phyloP scores from a whole-genome alignment of 805 yeast genomes.

The Blastobotrys mokoenaii region DNA sequence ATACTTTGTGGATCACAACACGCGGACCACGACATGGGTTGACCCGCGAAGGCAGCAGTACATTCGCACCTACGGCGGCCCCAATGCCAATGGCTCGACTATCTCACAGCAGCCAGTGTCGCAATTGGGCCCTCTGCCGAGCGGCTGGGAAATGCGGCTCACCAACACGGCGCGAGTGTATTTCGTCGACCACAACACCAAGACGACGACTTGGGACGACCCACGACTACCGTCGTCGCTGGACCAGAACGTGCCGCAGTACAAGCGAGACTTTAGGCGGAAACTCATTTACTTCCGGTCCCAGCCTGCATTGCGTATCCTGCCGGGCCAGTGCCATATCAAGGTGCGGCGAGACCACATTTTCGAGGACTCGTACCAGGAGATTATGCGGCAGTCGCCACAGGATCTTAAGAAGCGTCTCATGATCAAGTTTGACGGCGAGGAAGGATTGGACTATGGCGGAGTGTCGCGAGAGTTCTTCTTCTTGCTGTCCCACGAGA shows the following conservation, averaged over 20 bases:
- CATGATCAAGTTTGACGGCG: conserved; percentile 98
- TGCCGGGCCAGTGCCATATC: conserved; percentile 98
- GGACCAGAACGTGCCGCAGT: conserved; percentile 98
- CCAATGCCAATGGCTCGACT: conserved; percentile 61
- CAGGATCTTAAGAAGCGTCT: conserved; percentile 95
- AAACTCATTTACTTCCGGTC: conserved; percentile 96
- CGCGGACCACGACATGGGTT: conserved; percentile 99
- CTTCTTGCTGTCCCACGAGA: conserved; percentile 92
- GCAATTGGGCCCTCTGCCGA: conserved; percentile 94
- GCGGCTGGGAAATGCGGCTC: conserved; percentile 99
- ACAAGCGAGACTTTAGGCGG: conserved; percentile 97
- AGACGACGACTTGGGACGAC: conserved; percentile 99
- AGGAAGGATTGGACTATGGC: conserved; percentile 98
- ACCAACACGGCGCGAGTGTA: conserved; percentile 98
- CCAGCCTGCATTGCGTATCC: conserved; percentile 92
- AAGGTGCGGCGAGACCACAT: conserved; percentile 95
- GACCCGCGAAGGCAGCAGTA: conserved; percentile 99
- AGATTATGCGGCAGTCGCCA: conserved; percentile 97
- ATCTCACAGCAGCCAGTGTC: conserved; percentile 97
- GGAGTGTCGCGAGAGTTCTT: conserved; percentile 98
- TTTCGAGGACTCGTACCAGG: conserved; percentile 96
- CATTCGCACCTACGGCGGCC: conserved; percentile 81
- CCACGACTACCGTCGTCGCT: conserved; percentile 95
- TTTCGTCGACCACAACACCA: conserved; percentile 97
- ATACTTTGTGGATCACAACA: conserved; percentile 96